Conservation (phyloP, 2,329 filamentous ascomycete species). For the Coleophoma cylindrospora region DNA sequence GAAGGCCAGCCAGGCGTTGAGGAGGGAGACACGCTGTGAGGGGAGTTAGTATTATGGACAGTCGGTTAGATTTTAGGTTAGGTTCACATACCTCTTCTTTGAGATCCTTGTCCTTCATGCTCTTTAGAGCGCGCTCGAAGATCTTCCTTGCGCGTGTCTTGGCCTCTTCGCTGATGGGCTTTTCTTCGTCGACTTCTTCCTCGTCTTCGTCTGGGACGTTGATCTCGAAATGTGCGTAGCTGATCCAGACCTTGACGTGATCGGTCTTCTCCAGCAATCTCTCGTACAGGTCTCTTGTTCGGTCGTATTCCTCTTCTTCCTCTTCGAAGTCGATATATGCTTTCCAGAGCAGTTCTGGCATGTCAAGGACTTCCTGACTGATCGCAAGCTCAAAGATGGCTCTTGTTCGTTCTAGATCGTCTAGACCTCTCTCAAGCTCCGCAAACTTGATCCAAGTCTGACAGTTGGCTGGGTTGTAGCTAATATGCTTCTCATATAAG, state of each 20-base stretch:
- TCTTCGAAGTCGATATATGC: constrained; percentile 98
- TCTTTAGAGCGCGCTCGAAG: constrained; percentile 79
- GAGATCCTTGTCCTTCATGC: constrained; percentile 83
- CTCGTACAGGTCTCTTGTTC: constrained; percentile 80
- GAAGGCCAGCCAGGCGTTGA: constrained; percentile 90
- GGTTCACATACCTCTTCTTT: constrained; percentile 66
- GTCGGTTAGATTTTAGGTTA: background rate
- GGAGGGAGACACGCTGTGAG: constrained; percentile 69
- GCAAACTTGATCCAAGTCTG: constrained; percentile 97
- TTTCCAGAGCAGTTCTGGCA: constrained; percentile 98
- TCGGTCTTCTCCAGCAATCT: constrained; percentile 90
- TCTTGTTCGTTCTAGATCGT: constrained; percentile 81
- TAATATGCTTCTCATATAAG: constrained; percentile 89
- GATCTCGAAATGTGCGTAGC: constrained; percentile 97
- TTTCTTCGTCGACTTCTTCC: constrained; percentile 52
- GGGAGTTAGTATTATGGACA: constrained; percentile 25
- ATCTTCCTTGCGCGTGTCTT: constrained; percentile 77
- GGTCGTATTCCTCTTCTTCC: constrained; percentile 85
- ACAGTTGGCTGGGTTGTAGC: constrained; percentile 86
- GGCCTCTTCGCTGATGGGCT: constrained; percentile 72
- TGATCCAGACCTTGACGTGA: constrained; percentile 99
- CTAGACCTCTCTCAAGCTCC: constrained; percentile 84
- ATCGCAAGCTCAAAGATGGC: constrained; percentile 92
- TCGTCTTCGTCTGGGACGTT: constrained; percentile 75
- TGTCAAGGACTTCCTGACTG: constrained; percentile 77